Evolutionary conservation across 2,329 filamentous ascomycete species (phyloP).

Genomic region (Penicillium sp.): DNA sequence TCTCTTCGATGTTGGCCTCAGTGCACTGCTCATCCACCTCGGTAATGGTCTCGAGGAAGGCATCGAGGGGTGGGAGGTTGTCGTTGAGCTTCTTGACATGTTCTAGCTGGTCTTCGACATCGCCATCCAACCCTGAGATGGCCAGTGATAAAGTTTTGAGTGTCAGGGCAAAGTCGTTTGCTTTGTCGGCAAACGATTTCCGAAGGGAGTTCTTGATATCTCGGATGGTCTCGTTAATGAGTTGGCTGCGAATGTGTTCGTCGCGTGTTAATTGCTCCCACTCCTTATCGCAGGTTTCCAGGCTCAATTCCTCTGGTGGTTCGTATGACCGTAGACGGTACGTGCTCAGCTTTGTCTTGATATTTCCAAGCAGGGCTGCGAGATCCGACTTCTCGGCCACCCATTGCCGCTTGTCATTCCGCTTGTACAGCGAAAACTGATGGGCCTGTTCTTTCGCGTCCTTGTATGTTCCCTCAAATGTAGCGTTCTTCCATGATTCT

Average conservation of each 20-base stretch:
- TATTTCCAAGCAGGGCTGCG: constrained; percentile 89
- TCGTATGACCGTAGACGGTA: constrained; percentile 91
- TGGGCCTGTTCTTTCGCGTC: constrained; percentile 86
- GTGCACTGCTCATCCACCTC: constrained; percentile 84
- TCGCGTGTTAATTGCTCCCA: constrained; percentile 79
- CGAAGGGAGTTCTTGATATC: constrained; percentile 97
- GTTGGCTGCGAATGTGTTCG: constrained; percentile 84
- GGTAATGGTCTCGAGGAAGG: constrained; percentile 85
- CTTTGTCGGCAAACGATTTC: constrained; percentile 93
- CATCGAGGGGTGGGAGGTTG: constrained; percentile 84
- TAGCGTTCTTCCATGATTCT: constrained; percentile 73
- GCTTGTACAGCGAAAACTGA: constrained; percentile 87
- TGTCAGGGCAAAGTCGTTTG: constrained; percentile 94
- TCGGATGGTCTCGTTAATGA: constrained; percentile 97
- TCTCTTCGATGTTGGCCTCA: constrained; percentile 98
- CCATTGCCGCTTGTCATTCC: constrained; percentile 88
- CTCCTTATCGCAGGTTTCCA: constrained; percentile 78
- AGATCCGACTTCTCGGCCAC: constrained; percentile 97
- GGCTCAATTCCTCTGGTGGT: constrained; percentile 77
- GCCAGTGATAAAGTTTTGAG: constrained; percentile 93
- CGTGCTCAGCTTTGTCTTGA: constrained; percentile 97
- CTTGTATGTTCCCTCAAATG: constrained; percentile 86
- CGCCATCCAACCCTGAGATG: constrained; percentile 95
- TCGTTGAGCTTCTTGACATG: constrained; percentile 84
- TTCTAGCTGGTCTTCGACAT: constrained; percentile 89